phyloP scores from a whole-genome alignment of 305 asterid genomes.

The Ilex paraguariensis region DNA sequence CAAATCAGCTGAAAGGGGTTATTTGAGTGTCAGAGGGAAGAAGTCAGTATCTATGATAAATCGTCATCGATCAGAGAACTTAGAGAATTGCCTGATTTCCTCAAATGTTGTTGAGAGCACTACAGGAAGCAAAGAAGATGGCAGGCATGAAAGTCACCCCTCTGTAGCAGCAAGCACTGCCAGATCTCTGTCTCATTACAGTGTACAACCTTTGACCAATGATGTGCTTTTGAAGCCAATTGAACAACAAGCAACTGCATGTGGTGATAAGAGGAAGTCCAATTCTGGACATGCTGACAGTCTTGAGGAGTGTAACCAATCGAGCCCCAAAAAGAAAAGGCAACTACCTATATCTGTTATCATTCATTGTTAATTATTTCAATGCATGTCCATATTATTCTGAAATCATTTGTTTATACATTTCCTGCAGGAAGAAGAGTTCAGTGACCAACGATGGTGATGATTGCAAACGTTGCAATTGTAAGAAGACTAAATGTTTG shows the following conservation, averaged over 20 bases:
- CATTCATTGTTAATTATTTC: conserved; percentile 6
- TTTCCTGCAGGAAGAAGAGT: conserved; percentile 42
- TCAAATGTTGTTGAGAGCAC: conserved; percentile 28
- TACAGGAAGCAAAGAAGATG: conserved; percentile 29
- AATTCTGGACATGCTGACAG: conserved; percentile 25
- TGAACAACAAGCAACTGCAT: conserved; percentile 30
- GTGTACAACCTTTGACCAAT: conserved; percentile 25
- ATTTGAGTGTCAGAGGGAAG: conserved; percentile 37
- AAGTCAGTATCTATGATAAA: conserved; percentile 27
- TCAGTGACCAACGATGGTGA: conserved; percentile 33
- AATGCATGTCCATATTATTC: conserved; percentile 8
- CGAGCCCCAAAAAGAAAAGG: conserved; percentile 58
- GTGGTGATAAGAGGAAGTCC: conserved; percentile 22
- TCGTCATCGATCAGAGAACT: conserved; percentile 22
- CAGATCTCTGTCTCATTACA: conserved; percentile 23
- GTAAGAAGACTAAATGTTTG: conserved; percentile 76
- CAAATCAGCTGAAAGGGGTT: conserved; percentile 47
- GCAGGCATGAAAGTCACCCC: conserved; percentile 25
- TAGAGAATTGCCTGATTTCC: conserved; percentile 25
- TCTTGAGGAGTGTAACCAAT: conserved; percentile 27
- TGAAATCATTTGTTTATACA: conserved; percentile 17
- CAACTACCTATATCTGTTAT: conserved; percentile 24
- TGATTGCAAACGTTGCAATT: conserved; percentile 75
- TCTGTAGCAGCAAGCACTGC: conserved; percentile 28
- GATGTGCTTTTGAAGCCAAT: conserved; percentile 29